A percentile compares a stretch with the other conserved stretches of the same genome.
phyloP scores from a whole-genome alignment of 164 flowering plant species.

The Stephania japonica region DNA sequence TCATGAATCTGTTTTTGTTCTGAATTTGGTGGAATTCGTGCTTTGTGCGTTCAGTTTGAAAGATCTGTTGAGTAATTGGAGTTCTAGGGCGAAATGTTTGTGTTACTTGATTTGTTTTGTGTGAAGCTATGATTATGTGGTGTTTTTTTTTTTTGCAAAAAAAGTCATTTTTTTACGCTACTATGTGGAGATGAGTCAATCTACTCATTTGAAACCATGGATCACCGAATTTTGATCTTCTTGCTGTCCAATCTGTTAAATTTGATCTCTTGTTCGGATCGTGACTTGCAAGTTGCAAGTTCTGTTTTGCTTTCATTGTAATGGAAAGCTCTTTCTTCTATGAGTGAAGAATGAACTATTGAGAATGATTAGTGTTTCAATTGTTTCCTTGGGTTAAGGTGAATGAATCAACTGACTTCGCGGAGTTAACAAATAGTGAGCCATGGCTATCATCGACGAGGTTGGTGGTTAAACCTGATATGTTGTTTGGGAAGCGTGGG shows the following conservation, averaged over 20 bases:
- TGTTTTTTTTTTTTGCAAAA: neutral
- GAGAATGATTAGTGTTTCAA: too few relatives aligned
- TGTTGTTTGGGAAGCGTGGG: conserved; percentile 96
- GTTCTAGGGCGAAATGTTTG: neutral
- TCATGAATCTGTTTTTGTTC: neutral
- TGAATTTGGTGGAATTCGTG: neutral
- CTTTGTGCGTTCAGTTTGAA: neutral
- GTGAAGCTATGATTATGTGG: neutral
- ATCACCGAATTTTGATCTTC: neutral
- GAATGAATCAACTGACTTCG: conserved; percentile 67
- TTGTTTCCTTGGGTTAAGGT: conserved; percentile 36
- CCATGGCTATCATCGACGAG: conserved; percentile 83
- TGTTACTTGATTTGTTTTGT: neutral
- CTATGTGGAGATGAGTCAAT: neutral
- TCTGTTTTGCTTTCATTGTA: too few relatives aligned
- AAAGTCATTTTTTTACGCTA: neutral
- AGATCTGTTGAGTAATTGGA: neutral
- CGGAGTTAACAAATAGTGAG: conserved; percentile 56
- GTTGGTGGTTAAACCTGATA: conserved; percentile 92
- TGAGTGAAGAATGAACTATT: too few relatives aligned
- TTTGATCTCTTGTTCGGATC: neutral
- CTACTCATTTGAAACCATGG: neutral
- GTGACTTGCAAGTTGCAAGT: too few relatives aligned
- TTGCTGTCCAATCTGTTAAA: conserved; percentile 15
- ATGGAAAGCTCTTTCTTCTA: too few relatives aligned